Base-by-base conservation (phyloP, 1,284 basidiomycete species). In the Ustilago crameri region DNA sequence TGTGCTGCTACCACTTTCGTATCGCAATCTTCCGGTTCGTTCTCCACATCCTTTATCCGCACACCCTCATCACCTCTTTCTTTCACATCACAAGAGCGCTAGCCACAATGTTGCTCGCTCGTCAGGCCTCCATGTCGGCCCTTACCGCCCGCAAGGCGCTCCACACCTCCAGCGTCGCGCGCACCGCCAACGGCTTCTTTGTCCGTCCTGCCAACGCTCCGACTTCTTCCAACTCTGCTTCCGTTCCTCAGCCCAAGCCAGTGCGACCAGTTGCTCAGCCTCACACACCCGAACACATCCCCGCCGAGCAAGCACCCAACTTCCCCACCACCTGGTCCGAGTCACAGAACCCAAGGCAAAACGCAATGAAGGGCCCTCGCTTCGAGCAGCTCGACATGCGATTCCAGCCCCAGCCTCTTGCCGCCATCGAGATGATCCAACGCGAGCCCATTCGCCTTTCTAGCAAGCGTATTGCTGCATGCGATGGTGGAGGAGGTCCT, bases 351-450 rank as follows among this genome's bases (percentile, higher is more conserved):
- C 66, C 75, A 50, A 83, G 91, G 88, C 75, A 93, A 90, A 86
- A 74, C 20, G 85, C 85, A 9, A 85, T 85, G 83, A 73, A 75
- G 41, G 88, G 89, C 50, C 91, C 93, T 17, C 89, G 93, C 26
- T 97, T 97, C 82, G 95, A 98, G 86, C 95, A 98, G 86, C 92
- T 91, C 20, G 85, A 86, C 42, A 88, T 94, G 87, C 88, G 89
- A 45, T 86, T 93, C 58, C 95, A 98, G 84, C 95, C 95, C 0
- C 89, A 89, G 64, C 91, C 94, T n/a, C 86, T 91, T 70, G 92
- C 91, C 65, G 95, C 95, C 2, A 94, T 97, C 90, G 90, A 91
- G 73, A 87, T 97, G 82, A 89, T 98, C 74, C 87, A 87, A 50
- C 87, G 92, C 72, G 93, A 96, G 84, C 93, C 95, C 9, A 88